Percentiles rank a stretch among this genome's conserved stretches.
phyloP scores from a whole-genome alignment of 2,329 filamentous ascomycete genomes.

The Botryotinia calthae region DNA sequence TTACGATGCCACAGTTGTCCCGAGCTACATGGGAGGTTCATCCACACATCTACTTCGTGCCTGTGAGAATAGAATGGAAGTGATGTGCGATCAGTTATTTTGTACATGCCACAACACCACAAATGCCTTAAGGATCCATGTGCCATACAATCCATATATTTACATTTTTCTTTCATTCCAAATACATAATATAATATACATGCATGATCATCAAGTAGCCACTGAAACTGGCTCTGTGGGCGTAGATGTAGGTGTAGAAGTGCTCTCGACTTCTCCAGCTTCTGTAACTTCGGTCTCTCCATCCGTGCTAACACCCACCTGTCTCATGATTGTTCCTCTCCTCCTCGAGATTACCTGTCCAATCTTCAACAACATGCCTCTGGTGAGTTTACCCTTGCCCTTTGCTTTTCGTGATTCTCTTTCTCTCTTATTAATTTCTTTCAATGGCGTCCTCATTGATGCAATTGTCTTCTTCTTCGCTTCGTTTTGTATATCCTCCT shows the following conservation, averaged over 20 bases:
- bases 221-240: conserved; percentile 17
- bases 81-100: conserved; percentile 21
- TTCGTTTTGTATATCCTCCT: conserved; percentile 51
- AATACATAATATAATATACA: conserved; percentile 35
- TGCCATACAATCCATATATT: conserved; percentile 16
- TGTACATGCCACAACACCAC: conserved; percentile 29
- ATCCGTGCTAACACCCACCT: conserved; percentile 24
- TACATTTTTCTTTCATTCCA: conserved; percentile 19
- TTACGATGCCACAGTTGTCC: too few species aligned
- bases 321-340: conserved; percentile 26
- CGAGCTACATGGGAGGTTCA: not conserved
- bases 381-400: conserved; percentile 36
- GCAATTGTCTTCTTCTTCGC: conserved; percentile 31
- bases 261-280: not conserved
- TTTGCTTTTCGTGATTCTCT: conserved; percentile 34
- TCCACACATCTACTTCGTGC: not conserved
- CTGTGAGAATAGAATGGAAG: conserved; percentile 3
- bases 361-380: conserved; percentile 37
- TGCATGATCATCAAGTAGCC: conserved; percentile 24
- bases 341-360: conserved; percentile 38
- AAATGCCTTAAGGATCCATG: conserved; percentile 23
- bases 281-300: not conserved
- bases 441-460: conserved; percentile 38
- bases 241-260: not conserved
- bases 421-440: conserved; percentile 35